These are phyloP conservation scores for Astraeus odoratus DNA, from an alignment of 768 basidiomycete genomes.

Conservation along the genomic window DNA sequence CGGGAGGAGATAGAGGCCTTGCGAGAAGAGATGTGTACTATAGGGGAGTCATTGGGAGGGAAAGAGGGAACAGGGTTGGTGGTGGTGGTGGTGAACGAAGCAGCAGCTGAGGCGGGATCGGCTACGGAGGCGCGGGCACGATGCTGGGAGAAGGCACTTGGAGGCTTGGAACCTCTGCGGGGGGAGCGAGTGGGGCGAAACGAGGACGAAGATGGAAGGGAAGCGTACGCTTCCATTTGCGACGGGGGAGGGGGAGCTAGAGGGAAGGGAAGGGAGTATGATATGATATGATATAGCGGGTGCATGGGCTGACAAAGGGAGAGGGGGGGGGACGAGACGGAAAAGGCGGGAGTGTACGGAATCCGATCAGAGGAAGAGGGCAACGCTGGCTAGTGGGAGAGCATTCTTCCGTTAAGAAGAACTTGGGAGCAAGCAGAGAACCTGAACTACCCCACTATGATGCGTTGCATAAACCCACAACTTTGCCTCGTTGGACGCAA, in stretches of 20 bases:
- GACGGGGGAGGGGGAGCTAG: not conserved
- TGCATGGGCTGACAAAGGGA: not conserved
- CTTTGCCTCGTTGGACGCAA: too few relatives aligned
- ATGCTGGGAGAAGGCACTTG: conserved; percentile 3
- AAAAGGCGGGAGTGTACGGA: not conserved
- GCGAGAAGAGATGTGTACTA: not conserved
- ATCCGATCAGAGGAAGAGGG: not conserved
- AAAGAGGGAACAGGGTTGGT: conserved; percentile 11
- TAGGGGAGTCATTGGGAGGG: not conserved
- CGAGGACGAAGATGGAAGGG: not conserved
- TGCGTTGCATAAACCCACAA: too few relatives aligned
- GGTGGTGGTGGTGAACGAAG: conserved; percentile 12
- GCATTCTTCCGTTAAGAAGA: not conserved
- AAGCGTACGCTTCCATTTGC: not conserved
- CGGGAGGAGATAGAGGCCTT: conserved; percentile 15
- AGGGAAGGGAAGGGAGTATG: too few relatives aligned
- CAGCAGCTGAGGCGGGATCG: conserved; percentile 1
- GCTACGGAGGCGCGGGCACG: conserved; percentile 4
- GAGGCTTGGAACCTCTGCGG: not conserved
- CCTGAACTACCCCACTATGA: not conserved
- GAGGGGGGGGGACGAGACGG: conserved; percentile 1
- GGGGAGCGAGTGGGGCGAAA: conserved; percentile 3
- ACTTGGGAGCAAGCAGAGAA: not conserved
- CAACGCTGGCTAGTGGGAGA: not conserved
- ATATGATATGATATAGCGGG: not conserved